phyloP scores from a whole-genome alignment of 2,329 filamentous ascomycete species.

The Ceratocystis smalleyi region DNA sequence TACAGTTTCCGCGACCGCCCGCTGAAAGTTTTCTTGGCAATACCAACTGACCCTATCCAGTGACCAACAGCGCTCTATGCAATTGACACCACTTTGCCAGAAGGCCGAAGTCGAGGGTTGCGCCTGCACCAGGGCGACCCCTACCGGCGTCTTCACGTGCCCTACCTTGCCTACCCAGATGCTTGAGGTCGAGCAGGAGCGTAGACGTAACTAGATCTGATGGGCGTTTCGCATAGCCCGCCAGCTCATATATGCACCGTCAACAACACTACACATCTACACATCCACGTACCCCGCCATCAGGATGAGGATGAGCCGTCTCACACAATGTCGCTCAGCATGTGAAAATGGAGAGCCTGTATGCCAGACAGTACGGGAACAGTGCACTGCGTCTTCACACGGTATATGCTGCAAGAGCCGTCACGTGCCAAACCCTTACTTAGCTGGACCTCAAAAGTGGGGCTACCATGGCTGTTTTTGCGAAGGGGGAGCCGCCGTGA shows the following conservation, averaged over 20 bases:
- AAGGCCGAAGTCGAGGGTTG: conserved; percentile 41
- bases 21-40: conserved; percentile 21
- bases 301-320: background rate
- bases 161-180: too few relatives aligned
- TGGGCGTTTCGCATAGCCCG: background rate
- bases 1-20: conserved; percentile 27
- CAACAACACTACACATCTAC: background rate
- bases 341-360: conserved; percentile 2
- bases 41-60: background rate
- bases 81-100: conserved; percentile 37
- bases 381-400: background rate
- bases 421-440: background rate
- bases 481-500: background rate
- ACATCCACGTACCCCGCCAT: background rate
- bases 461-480: background rate
- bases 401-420: background rate
- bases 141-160: too few relatives aligned
- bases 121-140: conserved; percentile 34
- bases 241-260: background rate
- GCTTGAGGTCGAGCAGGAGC: background rate
- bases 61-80: conserved; percentile 25
- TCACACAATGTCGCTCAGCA: background rate
- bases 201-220: background rate
- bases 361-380: background rate
- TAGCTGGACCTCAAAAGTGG: background rate